Base-by-base conservation (phyloP, 2,329 filamentous ascomycete species). In the Dissoconium aciculare region DNA sequence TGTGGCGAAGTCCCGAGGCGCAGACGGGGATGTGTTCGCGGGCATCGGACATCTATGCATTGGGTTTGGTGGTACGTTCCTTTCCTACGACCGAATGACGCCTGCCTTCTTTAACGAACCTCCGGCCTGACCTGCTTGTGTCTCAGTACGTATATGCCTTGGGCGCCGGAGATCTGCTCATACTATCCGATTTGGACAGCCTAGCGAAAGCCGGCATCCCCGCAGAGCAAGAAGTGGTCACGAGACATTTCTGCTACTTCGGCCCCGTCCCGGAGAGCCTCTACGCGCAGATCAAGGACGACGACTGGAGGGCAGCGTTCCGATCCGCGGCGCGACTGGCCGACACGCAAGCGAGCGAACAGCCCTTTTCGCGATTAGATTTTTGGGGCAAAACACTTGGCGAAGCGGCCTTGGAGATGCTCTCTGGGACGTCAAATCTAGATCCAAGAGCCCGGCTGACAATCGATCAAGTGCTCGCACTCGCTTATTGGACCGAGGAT, bases 1-100 rank as follows among this genome's bases (percentile, higher is more conserved):
- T 58, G 50, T 58, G 53, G 54, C 50, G 53, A 43, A 58, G 54
- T 43, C 55, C 48, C 32, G 54, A 58, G 47, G 51, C 45, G 35
- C 52, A 57, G 37, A 52, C 50, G 5, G 50, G 51, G 38, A 47
- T 37, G 17, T 32, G 52, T 17, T 47, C 41, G 5, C 53, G 54
- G 38, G 49, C 53, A 31, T 58, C 50, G 26, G 54, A 56, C 31
- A 42, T 58, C 11, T 56, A 51, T 44, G 57, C 53, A 5, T 55
- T 56, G 36, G 51, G 52, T 35, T 45, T 57, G 10, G 49, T 59
- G 11, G 52, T 58, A 44, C 46, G 52, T 46, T 13, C 34, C 11
- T 32, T 31, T 35, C 37, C 19, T 28, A 33, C 17, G 8, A 15
- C 39, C 34, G 17, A 45, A 11, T 14, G 11, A 16, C n/a, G 5